Evolutionary conservation across 768 basidiomycete species (phyloP).

Genomic region (Nevesoporus exiguus): DNA sequence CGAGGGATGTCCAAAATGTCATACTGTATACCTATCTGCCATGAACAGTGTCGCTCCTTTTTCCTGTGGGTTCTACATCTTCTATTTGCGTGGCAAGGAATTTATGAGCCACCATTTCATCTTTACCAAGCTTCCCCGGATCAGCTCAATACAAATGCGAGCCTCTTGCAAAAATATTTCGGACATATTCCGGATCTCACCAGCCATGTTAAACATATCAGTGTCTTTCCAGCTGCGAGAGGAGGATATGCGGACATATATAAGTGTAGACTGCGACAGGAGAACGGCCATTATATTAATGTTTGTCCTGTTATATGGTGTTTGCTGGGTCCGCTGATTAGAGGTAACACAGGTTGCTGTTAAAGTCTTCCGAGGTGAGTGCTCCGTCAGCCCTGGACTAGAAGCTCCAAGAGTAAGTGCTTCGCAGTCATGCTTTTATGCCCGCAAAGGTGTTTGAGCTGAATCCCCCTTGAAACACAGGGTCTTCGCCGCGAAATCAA

Average conservation of each 20-base stretch:
- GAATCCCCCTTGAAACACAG: too few species aligned
- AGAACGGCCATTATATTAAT: neutral
- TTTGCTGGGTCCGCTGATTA: neutral
- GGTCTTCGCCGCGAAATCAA: constrained; percentile 1
- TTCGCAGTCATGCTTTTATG: too few species aligned
- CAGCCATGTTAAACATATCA: neutral
- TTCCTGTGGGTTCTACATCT: neutral
- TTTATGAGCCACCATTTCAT: neutral
- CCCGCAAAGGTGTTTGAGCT: too few species aligned
- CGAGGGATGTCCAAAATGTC: neutral
- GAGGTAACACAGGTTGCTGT: neutral
- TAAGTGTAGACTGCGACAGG: constrained; percentile 1
- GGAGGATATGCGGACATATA: neutral
- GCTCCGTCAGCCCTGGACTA: neutral
- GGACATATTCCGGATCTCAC: neutral
- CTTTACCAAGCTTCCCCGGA: neutral
- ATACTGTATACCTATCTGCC: neutral
- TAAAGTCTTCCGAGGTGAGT: constrained; percentile 1
- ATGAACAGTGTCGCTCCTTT: neutral
- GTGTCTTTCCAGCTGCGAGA: neutral
- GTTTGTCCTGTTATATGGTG: neutral
- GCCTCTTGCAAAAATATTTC: neutral
- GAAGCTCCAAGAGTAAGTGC: neutral
- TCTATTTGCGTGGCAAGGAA: neutral
- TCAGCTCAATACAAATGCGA: neutral